Evolutionary conservation across 1,284 basidiomycete species (phyloP), one percentile per base, ranked within the genome.

Genomic region (Ustilago loliicola): DNA sequence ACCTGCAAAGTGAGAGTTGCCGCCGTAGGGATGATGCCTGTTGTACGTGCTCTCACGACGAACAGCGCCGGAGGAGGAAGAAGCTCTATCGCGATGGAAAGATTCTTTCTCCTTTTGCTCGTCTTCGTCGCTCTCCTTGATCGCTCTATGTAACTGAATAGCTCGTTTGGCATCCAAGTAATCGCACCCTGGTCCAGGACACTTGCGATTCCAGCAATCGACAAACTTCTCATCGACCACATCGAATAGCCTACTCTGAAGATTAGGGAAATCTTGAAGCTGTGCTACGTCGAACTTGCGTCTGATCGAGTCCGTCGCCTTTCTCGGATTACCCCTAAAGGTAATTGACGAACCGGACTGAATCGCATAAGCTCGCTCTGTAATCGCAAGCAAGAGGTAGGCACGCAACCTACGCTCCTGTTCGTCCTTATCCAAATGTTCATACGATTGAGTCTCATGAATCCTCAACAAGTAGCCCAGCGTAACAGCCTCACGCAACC

Each of bases 311-410:
- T 73, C 74, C 9, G 81, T 82, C 13, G 72, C 61, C 29, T 74
- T 75, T 27, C 75, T 55, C 21, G 81, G 81, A 27, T 82, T 79
- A 64, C 81, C 81, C 1, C 77, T 57, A 63, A 82, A 74, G 5
- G 78, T 81, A 40, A 82, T 72, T 17, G 77, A 72, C 3, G 71
- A 74, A 15, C 78, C 78, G 9, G 73, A 68, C 61, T 82, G 81
- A 45, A 82, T 79, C 9, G 81, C 80, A 32, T 80, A 82, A 13
- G 81, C 81, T 3, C 83, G 61, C 58, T 85, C 83, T 2, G 83
- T 85, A 60, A 85, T 85, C 42, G 80, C 83, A 8, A 85, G 74
- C 30, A 85, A 62, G 60, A 83, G 83, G 50, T 84, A 85, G 0
- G 80, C 77, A 17, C 83, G 74, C 6, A 85, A 57, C 8, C 83